Percentiles rank a stretch among this genome's conserved stretches.
phyloP scores from a whole-genome alignment of 257 asterid genomes.

The Avicennia marina region DNA sequence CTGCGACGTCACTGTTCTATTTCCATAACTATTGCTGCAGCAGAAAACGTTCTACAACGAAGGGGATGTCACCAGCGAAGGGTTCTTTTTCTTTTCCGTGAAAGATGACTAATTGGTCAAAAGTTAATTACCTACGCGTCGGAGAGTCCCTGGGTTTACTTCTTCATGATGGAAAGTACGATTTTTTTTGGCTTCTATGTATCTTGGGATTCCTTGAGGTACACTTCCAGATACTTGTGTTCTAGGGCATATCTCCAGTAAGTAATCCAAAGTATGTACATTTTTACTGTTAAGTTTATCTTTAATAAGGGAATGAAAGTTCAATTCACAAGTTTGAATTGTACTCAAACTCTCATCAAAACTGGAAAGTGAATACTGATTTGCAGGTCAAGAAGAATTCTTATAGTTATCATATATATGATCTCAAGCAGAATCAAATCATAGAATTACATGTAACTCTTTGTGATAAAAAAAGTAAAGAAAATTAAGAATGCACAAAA shows the following conservation, averaged over 20 bases:
- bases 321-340: too few relatives aligned
- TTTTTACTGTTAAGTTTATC: too few relatives aligned
- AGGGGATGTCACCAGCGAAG: not conserved
- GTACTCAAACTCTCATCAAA: too few relatives aligned
- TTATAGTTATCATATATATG: too few relatives aligned
- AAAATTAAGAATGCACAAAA: slow-evolving; percentile 20
- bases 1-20: slow-evolving; percentile 18
- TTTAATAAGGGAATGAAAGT: too few relatives aligned
- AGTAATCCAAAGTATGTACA: too few relatives aligned
- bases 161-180: too few relatives aligned
- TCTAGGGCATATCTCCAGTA: too few relatives aligned
- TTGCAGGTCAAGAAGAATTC: slow-evolving; percentile 10
- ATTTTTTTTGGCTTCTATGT: too few relatives aligned
- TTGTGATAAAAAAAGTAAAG: not conserved
- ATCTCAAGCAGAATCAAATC: slow-evolving; percentile 11
- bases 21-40: slow-evolving; percentile 1
- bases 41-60: not conserved
- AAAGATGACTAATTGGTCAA: not conserved
- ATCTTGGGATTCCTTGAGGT: too few relatives aligned
- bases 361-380: not conserved
- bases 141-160: not conserved
- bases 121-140: not conserved
- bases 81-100: not conserved
- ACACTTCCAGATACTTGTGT: too few relatives aligned
- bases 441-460: slow-evolving; percentile 19